These are phyloP conservation scores for Alloascoidea hylecoeti DNA, from an alignment of 805 yeast genomes.

Conservation along the genomic window DNA sequence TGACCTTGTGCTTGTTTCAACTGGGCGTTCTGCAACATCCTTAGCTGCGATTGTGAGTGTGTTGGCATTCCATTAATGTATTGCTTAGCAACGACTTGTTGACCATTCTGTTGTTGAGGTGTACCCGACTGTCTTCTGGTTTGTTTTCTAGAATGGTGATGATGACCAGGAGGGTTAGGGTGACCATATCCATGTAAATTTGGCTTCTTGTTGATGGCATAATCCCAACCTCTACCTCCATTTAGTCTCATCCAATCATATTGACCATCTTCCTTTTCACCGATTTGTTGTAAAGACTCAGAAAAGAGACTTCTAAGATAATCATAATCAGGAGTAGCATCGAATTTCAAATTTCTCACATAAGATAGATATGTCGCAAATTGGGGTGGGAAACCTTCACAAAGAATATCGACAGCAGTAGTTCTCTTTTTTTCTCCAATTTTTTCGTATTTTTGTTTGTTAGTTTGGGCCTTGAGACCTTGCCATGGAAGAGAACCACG, in stretches of 20 bases:
- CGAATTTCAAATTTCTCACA: conserved; percentile 58
- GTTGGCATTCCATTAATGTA: conserved; percentile 1
- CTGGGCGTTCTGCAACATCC: conserved; percentile 1
- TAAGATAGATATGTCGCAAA: conserved; percentile 61
- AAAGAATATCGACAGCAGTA: conserved; percentile 39
- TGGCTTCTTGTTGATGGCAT: conserved; percentile 59
- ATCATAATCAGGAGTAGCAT: conserved; percentile 69
- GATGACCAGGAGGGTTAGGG: conserved; percentile 34
- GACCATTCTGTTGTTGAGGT: neutral
- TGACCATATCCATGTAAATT: conserved; percentile 75
- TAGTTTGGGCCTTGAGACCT: conserved; percentile 81
- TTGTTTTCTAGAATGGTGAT: conserved; percentile 4
- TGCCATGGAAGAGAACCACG: conserved; percentile 83
- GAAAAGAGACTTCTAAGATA: conserved; percentile 49
- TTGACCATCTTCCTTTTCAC: conserved; percentile 47
- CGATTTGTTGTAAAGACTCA: conserved; percentile 40
- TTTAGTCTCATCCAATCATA: conserved; percentile 78
- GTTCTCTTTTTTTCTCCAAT: conserved; percentile 72
- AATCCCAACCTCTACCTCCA: conserved; percentile 75
- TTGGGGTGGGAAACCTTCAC: conserved; percentile 54
- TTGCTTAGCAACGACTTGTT: neutral
- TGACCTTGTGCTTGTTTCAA: neutral
- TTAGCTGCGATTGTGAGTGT: neutral
- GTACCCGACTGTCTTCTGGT: neutral
- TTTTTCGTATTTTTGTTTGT: conserved; percentile 69